Evolutionary conservation across 73 alveolate species (phyloP), one percentile per base, ranked within the genome.

Genomic region (Paraurostyla sp.): DNA sequence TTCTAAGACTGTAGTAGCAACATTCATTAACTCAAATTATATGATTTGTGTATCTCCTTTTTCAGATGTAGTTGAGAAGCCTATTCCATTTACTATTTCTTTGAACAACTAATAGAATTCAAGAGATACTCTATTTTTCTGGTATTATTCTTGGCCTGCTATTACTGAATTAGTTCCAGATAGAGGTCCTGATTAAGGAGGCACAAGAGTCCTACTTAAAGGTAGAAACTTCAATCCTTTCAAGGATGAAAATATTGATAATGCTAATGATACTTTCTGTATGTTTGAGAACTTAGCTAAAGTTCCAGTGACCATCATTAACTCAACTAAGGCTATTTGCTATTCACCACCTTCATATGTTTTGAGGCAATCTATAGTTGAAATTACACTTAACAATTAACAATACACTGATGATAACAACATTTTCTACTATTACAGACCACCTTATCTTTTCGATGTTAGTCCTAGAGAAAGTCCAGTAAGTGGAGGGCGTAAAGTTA

Each of bases 171-270:
- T 96, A 22, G 91, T 89, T 48, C 99, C 99, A 15, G 92, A 91
- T 59, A 93, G 98, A 93, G 98, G 98, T 6, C 98, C 99, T 6
- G 97, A 94, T 75, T 82, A 96, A 9, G 99, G 99, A 45, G 97
- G 98, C 42, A 93, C 98, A 16, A 88, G 84, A 35, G 94, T 96
- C 27, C 88, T 75, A 48, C 51, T 96, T 15, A 86, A 94, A 46
- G 99, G 99, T n/a, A 94, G 95, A 57, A 88, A 95, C 76, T 95
- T 95, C 81, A 90, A 93, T 86, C 98, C 99, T 13, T 95, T 96
- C 76, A 88, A 83, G 51, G 98, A 92, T 88, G 85, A 92, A 80
- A 88, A 88, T 48, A 76, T 90, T 27, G 95, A 92, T 20, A 91
- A 87, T 69, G 89, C 96, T 46, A 93, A 83, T 80, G 99, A 96